Percentiles rank a stretch among this genome's conserved stretches.
Evolutionary conservation across 2,329 filamentous ascomycete species (phyloP).

Genomic region (Helotiales sp.): DNA sequence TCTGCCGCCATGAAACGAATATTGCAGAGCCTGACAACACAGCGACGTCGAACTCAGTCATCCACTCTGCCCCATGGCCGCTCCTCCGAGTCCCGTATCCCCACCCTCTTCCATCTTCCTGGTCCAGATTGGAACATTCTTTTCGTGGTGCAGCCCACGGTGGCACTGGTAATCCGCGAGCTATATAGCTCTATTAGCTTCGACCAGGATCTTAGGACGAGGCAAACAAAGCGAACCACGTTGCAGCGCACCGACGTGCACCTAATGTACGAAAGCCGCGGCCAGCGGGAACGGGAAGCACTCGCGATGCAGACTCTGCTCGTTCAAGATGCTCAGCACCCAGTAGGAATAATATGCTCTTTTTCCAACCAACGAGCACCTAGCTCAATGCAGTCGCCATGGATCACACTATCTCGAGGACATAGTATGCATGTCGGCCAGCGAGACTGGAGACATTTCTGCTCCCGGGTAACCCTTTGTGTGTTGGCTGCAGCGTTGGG

Average conservation of each 20-base stretch:
- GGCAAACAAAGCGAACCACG: slow-evolving; percentile 34
- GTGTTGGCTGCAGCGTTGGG: slow-evolving; percentile 33
- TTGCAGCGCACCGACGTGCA: slow-evolving; percentile 30
- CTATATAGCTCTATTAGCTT: slow-evolving; percentile 6
- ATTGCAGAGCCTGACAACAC: slow-evolving; percentile 1
- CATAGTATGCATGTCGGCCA: slow-evolving; percentile 19
- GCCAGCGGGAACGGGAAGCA: slow-evolving; percentile 20
- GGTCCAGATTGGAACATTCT: slow-evolving; percentile 5
- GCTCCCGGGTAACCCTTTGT: slow-evolving; percentile 23
- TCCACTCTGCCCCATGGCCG: not conserved
- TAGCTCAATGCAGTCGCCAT: slow-evolving; percentile 26
- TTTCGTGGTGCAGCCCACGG: slow-evolving; percentile 9
- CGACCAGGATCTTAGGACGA: slow-evolving; percentile 13
- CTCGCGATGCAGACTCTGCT: no score
- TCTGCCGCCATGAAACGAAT: not conserved
- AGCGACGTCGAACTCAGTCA: not conserved
- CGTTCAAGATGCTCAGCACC: slow-evolving; percentile 24
- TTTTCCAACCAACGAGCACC: slow-evolving; percentile 29
- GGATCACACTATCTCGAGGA: slow-evolving; percentile 7
- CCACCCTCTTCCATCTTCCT: slow-evolving; percentile 2
- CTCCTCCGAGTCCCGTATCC: no score
- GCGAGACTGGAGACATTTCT: slow-evolving; percentile 21
- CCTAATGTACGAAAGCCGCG: slow-evolving; percentile 18
- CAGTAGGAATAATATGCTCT: slow-evolving; percentile 25
- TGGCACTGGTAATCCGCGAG: slow-evolving; percentile 5